Evolutionary conservation across 495 filamentous ascomycete species (phyloP), one percentile per base, ranked within the genome.

Genomic region (Xylaria sp.): DNA sequence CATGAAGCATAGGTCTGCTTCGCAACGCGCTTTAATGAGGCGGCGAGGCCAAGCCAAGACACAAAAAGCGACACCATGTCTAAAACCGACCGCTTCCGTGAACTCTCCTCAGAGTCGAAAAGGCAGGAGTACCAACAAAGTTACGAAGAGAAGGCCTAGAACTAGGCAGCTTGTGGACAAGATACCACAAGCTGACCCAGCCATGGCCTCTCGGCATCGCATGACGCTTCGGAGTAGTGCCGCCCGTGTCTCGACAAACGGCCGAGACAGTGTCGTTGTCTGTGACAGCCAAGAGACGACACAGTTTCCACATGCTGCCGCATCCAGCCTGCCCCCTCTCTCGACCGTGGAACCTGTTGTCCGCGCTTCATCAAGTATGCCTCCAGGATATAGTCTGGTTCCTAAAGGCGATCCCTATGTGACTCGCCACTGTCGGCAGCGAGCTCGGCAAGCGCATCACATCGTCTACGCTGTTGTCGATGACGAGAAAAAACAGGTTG

Each of bases 401-500:
- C 74, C 67, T 15, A 83, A 80, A 44, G 82, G 83, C 62, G 72
- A 82, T 67, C 61, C 71, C 2, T 85, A 82, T 71, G 70, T 80
- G 33, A 84, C 82, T 35, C 73, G 71, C 26, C 46, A 82, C 71
- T 84, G 82, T 70, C 79, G 81, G 37, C 70, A 72, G n/a, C 62
- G 71, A 21, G 80, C 82, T 4, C 76, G 75, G n/a, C 72, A 53
- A 12, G 73, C 76, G 21, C 67, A 66, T 29, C 63, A 77, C 43
- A 68, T 69, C 5, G 65, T 84, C 1, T 85, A 80, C 44, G 73
- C 80, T 3, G 83, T 84, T 8, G 21, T 74, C 12, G 64, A 80
- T 58, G 64, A 66, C 4, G 52, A 55, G 12, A 67, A 72, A 19
- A 76, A 74, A 41, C 70, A 52, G 15, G 41, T 79, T n/a, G 83